Percentiles rank a stretch among this genome's conserved stretches.
Conservation (phyloP, 371 early-diverging fungal species). For the Rhizomucor miehei region DNA sequence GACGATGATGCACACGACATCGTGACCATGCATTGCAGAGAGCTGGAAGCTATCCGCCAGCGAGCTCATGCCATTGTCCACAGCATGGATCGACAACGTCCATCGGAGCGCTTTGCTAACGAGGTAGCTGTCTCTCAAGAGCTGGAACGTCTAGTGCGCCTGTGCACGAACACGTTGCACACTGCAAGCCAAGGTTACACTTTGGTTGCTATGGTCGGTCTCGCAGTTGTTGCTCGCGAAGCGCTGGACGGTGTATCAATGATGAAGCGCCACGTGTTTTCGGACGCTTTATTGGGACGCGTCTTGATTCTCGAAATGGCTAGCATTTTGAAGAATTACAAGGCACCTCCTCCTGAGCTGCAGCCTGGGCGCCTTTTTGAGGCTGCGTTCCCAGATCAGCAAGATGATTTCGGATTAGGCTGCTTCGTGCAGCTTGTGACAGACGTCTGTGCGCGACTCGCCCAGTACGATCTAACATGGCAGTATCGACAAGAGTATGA, state of each 20-base stretch:
- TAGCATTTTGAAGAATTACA: slow-evolving; percentile 30
- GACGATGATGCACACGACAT: no score
- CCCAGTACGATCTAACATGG: slow-evolving; percentile 11
- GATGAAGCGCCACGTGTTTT: slow-evolving; percentile 33
- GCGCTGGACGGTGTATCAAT: slow-evolving; percentile 21
- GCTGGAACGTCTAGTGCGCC: slow-evolving; percentile 19
- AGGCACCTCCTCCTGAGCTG: slow-evolving; percentile 1
- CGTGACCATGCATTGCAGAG: background rate
- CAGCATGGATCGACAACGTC: slow-evolving; percentile 22
- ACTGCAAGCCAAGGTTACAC: slow-evolving; percentile 12
- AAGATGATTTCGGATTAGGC: background rate
- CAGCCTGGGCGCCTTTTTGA: slow-evolving; percentile 3
- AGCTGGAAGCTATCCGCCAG: slow-evolving; percentile 13
- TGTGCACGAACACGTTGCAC: slow-evolving; percentile 15
- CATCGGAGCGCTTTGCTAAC: slow-evolving; percentile 32
- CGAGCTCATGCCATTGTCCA: slow-evolving; percentile 21
- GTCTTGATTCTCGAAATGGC: slow-evolving; percentile 33
- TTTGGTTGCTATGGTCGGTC: slow-evolving; percentile 17
- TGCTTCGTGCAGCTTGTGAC: slow-evolving; percentile 3
- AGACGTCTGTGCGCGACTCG: slow-evolving; percentile 10
- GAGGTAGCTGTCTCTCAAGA: slow-evolving; percentile 21
- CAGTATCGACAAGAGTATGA: slow-evolving; percentile 14
- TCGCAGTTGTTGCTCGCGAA: slow-evolving; percentile 26
- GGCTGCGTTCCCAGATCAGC: background rate
- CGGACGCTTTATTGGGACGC: slow-evolving; percentile 30